These are phyloP conservation scores for Mycosphaerella sp. DNA, from an alignment of 2,329 filamentous ascomycete genomes.

Conservation along the genomic window DNA sequence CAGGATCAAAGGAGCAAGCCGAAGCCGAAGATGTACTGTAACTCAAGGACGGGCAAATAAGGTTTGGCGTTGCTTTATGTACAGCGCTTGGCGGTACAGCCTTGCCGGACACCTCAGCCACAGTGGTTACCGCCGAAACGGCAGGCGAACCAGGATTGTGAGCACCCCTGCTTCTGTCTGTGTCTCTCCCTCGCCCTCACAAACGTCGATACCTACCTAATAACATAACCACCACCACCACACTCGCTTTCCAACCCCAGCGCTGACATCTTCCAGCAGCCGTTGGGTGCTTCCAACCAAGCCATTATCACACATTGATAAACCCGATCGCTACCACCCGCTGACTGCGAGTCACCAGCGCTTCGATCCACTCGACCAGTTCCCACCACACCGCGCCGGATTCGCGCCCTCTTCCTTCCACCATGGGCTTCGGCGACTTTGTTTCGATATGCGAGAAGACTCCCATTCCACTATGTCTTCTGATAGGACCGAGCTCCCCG, in stretches of 20 bases:
- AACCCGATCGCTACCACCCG: neutral
- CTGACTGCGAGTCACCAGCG: constrained; percentile 9
- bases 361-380: constrained; percentile 2
- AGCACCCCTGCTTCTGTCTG: constrained; percentile 2
- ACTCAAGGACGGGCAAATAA: neutral
- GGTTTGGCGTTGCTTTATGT: neutral
- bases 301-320: constrained; percentile 4
- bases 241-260: constrained; percentile 7
- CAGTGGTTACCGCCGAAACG: neutral
- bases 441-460: constrained; percentile 76
- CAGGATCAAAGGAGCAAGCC: neutral
- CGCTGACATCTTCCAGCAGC: constrained; percentile 4
- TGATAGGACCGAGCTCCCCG: constrained; percentile 67
- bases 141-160: neutral
- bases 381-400: neutral
- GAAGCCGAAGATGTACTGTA: neutral
- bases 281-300: constrained; percentile 5
- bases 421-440: constrained; percentile 90
- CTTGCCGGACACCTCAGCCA: too few relatives aligned
- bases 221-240: neutral
- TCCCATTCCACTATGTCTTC: constrained; percentile 77
- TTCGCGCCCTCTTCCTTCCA: constrained; percentile 29
- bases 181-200: neutral
- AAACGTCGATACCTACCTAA: neutral
- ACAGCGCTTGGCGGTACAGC: neutral